Conservation (phyloP, 179 eudicot species). For the Actinidia chinensis region DNA sequence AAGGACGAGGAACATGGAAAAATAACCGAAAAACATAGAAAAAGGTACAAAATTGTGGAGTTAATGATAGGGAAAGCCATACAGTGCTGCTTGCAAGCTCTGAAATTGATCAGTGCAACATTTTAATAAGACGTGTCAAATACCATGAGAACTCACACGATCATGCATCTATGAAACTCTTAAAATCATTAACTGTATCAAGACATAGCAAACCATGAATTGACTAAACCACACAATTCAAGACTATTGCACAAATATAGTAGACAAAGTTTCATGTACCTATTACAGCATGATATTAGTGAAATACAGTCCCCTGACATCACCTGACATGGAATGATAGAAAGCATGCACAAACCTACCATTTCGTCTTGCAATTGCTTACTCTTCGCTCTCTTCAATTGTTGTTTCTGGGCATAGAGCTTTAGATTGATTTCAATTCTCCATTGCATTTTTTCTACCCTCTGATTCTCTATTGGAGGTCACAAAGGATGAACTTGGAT, state of each 20-base stretch:
- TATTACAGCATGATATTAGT: background rate
- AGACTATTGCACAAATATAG: background rate
- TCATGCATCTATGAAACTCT: background rate
- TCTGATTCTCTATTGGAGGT: too few species aligned
- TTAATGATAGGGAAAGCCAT: background rate
- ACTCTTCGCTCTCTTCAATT: too few species aligned
- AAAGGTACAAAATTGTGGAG: background rate
- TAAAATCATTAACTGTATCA: background rate
- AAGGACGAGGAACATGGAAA: background rate
- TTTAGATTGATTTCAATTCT: too few species aligned
- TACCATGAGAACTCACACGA: background rate
- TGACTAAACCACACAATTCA: background rate
- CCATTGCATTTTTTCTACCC: too few species aligned
- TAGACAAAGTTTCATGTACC: background rate
- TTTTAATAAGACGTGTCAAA: background rate
- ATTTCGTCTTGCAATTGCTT: too few species aligned
- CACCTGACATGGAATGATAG: too few species aligned
- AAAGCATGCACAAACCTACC: too few species aligned
- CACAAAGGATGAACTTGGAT: too few species aligned
- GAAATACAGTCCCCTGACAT: too few species aligned
- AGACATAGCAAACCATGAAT: background rate
- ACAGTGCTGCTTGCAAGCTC: too few species aligned
- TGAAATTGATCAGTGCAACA: too few species aligned
- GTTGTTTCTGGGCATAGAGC: too few species aligned
- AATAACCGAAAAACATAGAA: background rate